Conservation (phyloP, 768 basidiomycete genomes). For the Podaxis pistillaris region DNA sequence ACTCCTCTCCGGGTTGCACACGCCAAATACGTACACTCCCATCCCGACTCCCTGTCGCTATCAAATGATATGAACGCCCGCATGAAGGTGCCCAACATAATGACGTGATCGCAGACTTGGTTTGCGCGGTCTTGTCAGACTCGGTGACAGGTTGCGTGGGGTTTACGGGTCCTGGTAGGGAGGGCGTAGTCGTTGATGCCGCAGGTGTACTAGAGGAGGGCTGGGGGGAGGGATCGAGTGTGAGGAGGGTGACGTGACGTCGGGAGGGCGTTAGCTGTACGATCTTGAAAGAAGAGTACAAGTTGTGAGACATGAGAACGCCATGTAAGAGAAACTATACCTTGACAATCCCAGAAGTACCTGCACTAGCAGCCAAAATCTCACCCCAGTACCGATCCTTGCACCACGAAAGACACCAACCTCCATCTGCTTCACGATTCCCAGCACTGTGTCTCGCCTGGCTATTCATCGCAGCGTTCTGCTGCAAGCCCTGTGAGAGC, state of each 20-base stretch:
- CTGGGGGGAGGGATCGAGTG: constrained; percentile 51
- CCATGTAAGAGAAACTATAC: constrained; percentile 32
- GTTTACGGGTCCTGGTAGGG: constrained; percentile 13
- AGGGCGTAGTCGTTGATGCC: background rate
- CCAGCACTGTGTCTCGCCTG: constrained; percentile 42
- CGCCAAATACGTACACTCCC: constrained; percentile 91
- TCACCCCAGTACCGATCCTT: constrained; percentile 97
- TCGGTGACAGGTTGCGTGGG: background rate
- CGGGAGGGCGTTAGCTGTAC: constrained; percentile 67
- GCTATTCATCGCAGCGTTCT: constrained; percentile 22
- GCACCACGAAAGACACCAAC: constrained; percentile 95
- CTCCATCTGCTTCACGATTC: constrained; percentile 82
- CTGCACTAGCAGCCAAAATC: constrained; percentile 75
- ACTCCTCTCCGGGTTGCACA: constrained; percentile 58
- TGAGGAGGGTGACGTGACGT: constrained; percentile 62
- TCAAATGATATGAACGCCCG: constrained; percentile 90
- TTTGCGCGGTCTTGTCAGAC: constrained; percentile 21
- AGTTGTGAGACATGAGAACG: background rate
- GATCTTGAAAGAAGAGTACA: constrained; percentile 42
- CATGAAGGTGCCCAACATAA: constrained; percentile 94
- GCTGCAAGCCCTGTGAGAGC: constrained; percentile 50
- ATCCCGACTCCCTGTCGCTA: constrained; percentile 88
- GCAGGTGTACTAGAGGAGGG: constrained; percentile 6
- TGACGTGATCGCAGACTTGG: constrained; percentile 69
- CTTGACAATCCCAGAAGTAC: constrained; percentile 72